phyloP scores from a whole-genome alignment of 176 grass and related monocot species.

The Leersia perrieri region DNA sequence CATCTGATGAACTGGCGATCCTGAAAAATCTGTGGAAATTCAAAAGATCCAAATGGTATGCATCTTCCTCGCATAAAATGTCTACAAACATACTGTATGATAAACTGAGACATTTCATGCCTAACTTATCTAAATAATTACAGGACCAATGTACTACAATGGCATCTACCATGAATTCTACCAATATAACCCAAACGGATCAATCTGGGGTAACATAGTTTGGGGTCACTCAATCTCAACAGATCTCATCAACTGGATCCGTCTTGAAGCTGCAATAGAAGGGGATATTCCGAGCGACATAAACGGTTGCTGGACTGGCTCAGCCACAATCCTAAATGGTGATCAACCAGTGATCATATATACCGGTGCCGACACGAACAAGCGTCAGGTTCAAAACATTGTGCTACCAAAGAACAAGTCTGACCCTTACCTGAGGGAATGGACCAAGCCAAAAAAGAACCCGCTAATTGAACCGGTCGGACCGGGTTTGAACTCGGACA shows the following conservation, averaged over 20 bases:
- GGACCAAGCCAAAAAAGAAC: constrained; percentile 69
- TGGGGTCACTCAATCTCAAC: constrained; percentile 82
- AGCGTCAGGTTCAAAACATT: constrained; percentile 71
- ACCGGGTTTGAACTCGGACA: constrained; percentile 34
- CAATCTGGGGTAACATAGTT: constrained; percentile 65
- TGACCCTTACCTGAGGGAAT: constrained; percentile 74
- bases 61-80: not conserved
- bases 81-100: not conserved
- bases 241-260: constrained; percentile 80
- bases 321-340: constrained; percentile 57
- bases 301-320: constrained; percentile 84
- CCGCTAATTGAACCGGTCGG: constrained; percentile 53
- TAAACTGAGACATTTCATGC: not conserved
- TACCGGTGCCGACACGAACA: constrained; percentile 59
- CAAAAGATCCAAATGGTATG: constrained; percentile 92
- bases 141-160: constrained; percentile 96
- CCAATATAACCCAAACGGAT: constrained; percentile 77
- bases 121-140: not conserved
- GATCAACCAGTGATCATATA: constrained; percentile 59
- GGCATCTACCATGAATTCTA: constrained; percentile 94
- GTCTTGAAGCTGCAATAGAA: constrained; percentile 48
- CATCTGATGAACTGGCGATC: not conserved
- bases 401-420: constrained; percentile 68
- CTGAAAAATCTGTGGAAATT: not conserved
- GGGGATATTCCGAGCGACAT: constrained; percentile 44